Evolutionary conservation across 2,329 filamentous ascomycete species (phyloP), one percentile per base, ranked within the genome.

Genomic region (Teratosphaeriaceae sp.): DNA sequence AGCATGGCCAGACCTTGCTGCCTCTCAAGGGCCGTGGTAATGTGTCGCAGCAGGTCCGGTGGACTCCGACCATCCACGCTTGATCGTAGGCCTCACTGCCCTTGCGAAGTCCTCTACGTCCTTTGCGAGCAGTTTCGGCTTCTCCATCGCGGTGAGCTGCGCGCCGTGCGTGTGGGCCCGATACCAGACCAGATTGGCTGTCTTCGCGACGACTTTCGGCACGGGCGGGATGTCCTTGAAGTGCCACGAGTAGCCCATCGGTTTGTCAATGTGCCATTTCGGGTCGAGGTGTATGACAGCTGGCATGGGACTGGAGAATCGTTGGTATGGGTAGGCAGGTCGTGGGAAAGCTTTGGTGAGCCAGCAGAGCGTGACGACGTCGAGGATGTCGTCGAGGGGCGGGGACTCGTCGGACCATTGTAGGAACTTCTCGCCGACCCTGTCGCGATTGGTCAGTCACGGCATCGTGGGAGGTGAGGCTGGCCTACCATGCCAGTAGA

Each of bases 381-480:
- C 65, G 2, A 80, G 59, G 9, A 79, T 73, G 0, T 61, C 51
- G 19, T 58, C 46, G 6, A 73, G 44, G 1, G 60, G 52, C 0
- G 69, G 69, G 15, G 57, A 55, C 3, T 61, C 52, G 46, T 79
- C 75, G 1, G 63, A 64, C 75, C 75, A 80, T 4, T 68, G 69
- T 0, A 75, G 58, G 43, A 75, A 74, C 54, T 79, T 79, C 50
- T 80, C 76, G 3, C 71, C 73, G 20, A 79, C 66, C 71, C 77
- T 56, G 39, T 19, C 13, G 18, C 7, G 21, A 12, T 34, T 5
- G 27, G 35, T 39, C 40, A 43, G 37, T 35, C 6, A 23, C 20
- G 13, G 15, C 29, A 11, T 7, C 12, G n/a, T 11, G 18, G 9
- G 2, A 3, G 18, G 15, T 11, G 7, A 9, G 12, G 22, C 13